Conservation (phyloP, 208 protist species). For the Crithidia acanthocephali region DNA sequence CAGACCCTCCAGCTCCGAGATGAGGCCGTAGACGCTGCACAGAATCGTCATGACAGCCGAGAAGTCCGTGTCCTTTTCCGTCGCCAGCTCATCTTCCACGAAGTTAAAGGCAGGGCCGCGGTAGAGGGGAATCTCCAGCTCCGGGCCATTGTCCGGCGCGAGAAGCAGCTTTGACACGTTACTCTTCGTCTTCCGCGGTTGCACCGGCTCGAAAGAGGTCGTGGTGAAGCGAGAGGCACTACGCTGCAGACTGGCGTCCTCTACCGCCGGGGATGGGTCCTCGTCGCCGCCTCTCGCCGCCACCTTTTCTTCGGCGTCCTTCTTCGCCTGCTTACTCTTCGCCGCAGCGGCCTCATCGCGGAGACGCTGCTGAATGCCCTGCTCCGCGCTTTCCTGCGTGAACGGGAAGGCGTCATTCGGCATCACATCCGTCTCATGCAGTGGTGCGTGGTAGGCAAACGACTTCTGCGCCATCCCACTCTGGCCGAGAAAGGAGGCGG, state of each 20-base stretch:
- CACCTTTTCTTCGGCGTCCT: background rate
- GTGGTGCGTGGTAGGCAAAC: background rate
- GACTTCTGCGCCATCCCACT: background rate
- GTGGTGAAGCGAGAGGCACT: background rate
- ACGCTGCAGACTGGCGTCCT: background rate
- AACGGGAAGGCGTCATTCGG: slow-evolving; percentile 21
- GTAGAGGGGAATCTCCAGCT: slow-evolving; percentile 21
- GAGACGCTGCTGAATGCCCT: background rate
- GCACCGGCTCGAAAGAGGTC: background rate
- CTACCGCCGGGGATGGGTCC: background rate
- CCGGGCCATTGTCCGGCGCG: background rate
- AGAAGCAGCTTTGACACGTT: slow-evolving; percentile 1
- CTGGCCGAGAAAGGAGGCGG: background rate
- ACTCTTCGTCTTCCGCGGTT: background rate
- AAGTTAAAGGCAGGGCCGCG: slow-evolving; percentile 36
- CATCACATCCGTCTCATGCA: slow-evolving; percentile 6
- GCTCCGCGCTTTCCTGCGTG: slow-evolving; percentile 24
- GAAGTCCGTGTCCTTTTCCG: slow-evolving; percentile 42
- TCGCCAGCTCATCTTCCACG: slow-evolving; percentile 35
- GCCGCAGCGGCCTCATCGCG: slow-evolving; percentile 3
- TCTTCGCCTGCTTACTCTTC: too few species aligned
- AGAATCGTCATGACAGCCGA: slow-evolving; percentile 31
- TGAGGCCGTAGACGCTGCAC: slow-evolving; percentile 31
- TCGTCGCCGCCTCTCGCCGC: background rate
- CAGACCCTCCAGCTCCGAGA: slow-evolving; percentile 31